Evolutionary conservation across 768 basidiomycete species (phyloP), one percentile per base, ranked within the genome.

Genomic region (Boletus barrowsii): DNA sequence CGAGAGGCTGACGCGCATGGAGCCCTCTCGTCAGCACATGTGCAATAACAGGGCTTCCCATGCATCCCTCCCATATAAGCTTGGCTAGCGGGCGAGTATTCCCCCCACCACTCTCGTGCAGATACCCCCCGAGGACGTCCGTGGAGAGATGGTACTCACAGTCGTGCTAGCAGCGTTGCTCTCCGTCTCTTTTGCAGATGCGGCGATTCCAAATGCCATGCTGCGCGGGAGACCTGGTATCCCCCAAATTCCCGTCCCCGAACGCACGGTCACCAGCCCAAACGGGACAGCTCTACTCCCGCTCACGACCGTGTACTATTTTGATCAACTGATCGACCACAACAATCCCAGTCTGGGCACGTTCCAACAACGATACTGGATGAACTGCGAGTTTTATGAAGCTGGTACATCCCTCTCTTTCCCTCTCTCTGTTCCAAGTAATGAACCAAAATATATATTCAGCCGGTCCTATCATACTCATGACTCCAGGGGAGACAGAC

Each of bases 281-380:
- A 61, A 69, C n/a, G 71, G 66, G 15, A 62, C 66, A 14, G 47
- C 42, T 11, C 55, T 64, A 10, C 70, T 71, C 7, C 47, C 68
- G 6, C 48, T 67, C 43, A 57, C 56, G 8, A 71, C 67, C 5
- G 60, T 65, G 0, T 71, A 71, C 53, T 52, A 64, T 41, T 72
- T 72, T 20, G 51, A 71, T 40, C 70, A 72, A 43, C 46, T 68
- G 32, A 71, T 67, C 50, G 79, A 82, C 61, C 81, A 82, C 62
- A 75, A 65, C 39, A 70, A 81, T 56, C 82, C 84, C n/a, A 72
- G 74, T 30, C 70, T 80, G n/a, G 88, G 88, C n/a, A 89, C 86
- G n/a, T 90, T 90, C 71, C 74, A 82, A 63, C 88, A 89, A 68
- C 79, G 88, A 36, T 90, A 78, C 68, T 89, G 86, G 86, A 32